Base-by-base conservation (phyloP, 352 stramenopile species). In the Blastocystis sp. region DNA sequence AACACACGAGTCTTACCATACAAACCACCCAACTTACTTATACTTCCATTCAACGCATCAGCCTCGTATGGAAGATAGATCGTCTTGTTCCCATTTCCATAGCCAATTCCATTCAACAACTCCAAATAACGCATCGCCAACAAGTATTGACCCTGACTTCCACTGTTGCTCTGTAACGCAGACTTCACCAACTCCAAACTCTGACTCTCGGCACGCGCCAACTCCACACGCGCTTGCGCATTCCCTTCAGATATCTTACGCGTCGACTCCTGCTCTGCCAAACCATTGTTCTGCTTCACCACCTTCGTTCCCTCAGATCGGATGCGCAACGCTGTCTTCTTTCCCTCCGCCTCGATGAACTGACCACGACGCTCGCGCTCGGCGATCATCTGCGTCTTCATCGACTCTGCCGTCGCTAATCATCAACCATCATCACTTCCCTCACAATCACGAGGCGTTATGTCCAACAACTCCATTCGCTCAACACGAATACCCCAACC, bases 311-410 rank as follows among this genome's bases (percentile, higher is more conserved):
- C 89, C 69, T 91, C 89, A 3, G 89, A 90, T 21, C 80, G 52
- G 38, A 91, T 79, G 11, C 89, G 79, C 40, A 90, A 65, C 0
- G 89, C 89, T 17, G 89, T 87, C 74, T 91, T 91, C 52, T 91
- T 90, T 17, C 89, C 89, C 64, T 91, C 89, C 40, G 89, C 89
- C 21, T 69, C 23, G 61, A 91, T 91, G 74, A 91, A 91, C 43
- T 91, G 89, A 48, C 89, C 89, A 28, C 89, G 89, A 76, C 89
- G 87, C 21, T 89, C 71, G 53, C 89, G 89, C 59, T 91, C 89
- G 41, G 89, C 89, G 70, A 91, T 90, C 89, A 91, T 91, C 69
- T 91, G 89, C 41, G 53, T 78, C 67, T 91, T 91, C 89, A 91
- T 91, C 38, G 89, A 78, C 19, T 90, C 62, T 4, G 77, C 67